These are phyloP conservation scores for Paracoccidioides lutzii DNA, from an alignment of 2,329 filamentous ascomycete genomes.

Conservation along the genomic window DNA sequence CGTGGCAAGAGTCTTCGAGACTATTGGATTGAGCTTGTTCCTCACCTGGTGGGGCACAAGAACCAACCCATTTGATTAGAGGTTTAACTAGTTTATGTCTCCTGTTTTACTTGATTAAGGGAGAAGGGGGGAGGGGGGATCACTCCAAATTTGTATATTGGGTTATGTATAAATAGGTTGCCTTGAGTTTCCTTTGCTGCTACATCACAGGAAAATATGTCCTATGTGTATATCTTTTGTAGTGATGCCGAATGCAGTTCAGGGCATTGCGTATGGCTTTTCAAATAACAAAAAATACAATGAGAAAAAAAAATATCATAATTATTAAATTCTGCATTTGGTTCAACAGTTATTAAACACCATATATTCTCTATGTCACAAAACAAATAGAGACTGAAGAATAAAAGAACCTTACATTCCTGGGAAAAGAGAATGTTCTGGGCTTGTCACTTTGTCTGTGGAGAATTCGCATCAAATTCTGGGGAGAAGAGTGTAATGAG, in stretches of 20 bases:
- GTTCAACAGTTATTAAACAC: no score
- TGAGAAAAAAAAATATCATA: no score
- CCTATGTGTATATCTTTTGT: background rate
- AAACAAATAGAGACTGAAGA: no score
- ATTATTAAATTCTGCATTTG: no score
- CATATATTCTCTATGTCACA: no score
- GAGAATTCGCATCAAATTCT: no score
- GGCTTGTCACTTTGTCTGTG: no score
- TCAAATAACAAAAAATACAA: background rate
- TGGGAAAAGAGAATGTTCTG: no score
- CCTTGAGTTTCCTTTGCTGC: background rate
- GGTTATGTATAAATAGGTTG: background rate
- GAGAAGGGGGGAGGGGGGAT: background rate
- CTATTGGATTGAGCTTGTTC: constrained; percentile 79
- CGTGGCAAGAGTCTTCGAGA: constrained; percentile 79
- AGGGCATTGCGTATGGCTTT: background rate
- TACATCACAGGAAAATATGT: background rate
- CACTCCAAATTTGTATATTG: background rate
- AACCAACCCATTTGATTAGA: constrained; percentile 77
- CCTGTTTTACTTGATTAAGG: background rate
- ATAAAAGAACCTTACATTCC: no score
- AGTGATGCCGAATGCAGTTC: no score
- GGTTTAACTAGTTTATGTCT: constrained; percentile 14
- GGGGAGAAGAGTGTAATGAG: no score
- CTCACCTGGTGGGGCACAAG: constrained; percentile 96